Evolutionary conservation across 257 asterid species (phyloP), one percentile per base, ranked within the genome.

Genomic region (Fraxinus quadrangulata): DNA sequence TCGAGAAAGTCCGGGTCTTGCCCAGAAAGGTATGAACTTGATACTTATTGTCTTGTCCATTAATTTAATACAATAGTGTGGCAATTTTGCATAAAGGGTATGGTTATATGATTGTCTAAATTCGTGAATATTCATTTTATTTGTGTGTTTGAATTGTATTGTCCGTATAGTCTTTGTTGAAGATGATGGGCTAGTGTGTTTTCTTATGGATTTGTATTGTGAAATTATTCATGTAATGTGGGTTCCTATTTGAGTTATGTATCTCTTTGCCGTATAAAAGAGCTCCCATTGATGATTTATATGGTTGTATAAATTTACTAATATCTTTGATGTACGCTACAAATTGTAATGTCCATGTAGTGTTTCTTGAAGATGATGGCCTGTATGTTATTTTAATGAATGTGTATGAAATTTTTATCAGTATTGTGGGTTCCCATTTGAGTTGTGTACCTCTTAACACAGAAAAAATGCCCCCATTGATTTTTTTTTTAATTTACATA

Each of bases 1-100:
- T 96, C 70, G 98, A 96, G 91, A 89, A 84, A 81, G 95, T 90
- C 67, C 93, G 98, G 10, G 97, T 96, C 31, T 81, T 96, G 88
- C 97, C 98, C 73, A 87, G 97, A 84, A 72, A 71, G 94, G 97
- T 96, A 85, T 75, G 81, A 9, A 3, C 12, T 81, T 74, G 69
- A 63, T 26, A 8, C 69, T 23, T 11, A 26, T 24, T 63, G 2
- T 63, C 33, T 63, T 61, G 11, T 30, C 68, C 12, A 23, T 1
- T 9, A 61, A 21, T 54, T 61, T 8, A 30, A 24, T 17, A 51
- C 61, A 49, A 4, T 49, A 17, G 6, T 16, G n/a, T 54, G 24
- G 65, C 3, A 59, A n/a, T 59, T n/a, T 59, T 21, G 23, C 67
- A n/a, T 59, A 59, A 47, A 3, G n/a, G 56, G 16, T 47, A 3